phyloP scores from a whole-genome alignment of 2,329 filamentous ascomycete species.

The Herpotrichia juniperi region DNA sequence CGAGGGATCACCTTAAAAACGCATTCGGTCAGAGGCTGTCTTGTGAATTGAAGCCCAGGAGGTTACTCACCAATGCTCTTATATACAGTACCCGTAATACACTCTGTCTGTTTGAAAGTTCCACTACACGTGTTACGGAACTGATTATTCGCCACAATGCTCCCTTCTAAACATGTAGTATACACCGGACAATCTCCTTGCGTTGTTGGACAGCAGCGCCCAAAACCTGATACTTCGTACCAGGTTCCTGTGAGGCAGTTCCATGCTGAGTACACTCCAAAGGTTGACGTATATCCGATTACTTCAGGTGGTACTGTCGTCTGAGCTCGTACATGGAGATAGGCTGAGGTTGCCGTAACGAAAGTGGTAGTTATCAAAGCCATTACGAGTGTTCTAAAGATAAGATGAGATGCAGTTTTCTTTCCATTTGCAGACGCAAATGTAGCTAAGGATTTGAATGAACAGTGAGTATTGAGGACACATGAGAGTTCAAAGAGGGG shows the following conservation, averaged over 20 bases:
- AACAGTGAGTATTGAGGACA: too few species aligned
- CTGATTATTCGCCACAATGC: constrained; percentile 3
- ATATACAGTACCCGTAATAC: constrained; percentile 3
- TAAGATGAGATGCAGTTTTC: too few species aligned
- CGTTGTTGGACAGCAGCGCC: neutral
- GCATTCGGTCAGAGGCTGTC: neutral
- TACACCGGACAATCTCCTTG: constrained; percentile 3
- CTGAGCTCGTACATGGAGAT: neutral
- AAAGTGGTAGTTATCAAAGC: neutral
- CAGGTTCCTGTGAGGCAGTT: constrained; percentile 1
- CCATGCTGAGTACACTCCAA: neutral
- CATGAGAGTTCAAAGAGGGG: too few species aligned
- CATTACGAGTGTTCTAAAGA: neutral
- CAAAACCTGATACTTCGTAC: neutral
- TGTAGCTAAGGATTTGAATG: too few species aligned
- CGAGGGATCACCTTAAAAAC: neutral
- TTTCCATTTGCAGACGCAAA: too few species aligned
- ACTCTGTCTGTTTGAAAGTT: neutral
- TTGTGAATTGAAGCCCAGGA: neutral
- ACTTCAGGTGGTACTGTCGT: neutral
- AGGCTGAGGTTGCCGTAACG: neutral
- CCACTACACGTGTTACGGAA: neutral
- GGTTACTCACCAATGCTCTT: neutral
- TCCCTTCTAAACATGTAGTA: constrained; percentile 1
- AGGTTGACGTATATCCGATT: constrained; percentile 2